Evolutionary conservation across 305 asterid genomes (phyloP), one percentile per base, ranked within the genome.

Genomic region (Solanum hybrid): DNA sequence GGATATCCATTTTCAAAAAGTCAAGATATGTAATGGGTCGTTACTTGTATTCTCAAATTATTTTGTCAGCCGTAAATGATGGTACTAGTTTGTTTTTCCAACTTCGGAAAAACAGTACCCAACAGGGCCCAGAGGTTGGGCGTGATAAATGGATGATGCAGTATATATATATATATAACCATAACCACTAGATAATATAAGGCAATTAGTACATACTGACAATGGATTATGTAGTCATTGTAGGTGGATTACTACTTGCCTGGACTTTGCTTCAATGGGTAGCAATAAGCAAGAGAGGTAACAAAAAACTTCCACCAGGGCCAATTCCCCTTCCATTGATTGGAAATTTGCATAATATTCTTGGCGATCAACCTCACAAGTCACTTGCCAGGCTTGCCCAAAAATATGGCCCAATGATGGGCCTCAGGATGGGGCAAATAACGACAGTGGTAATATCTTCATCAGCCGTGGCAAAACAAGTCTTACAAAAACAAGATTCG

Each of bases 271-370:
- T 91, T 90, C 93, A 91, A 22, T 92, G 91, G 1, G 92, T 94
- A 7, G 76, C 91, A 73, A 40, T 29, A 87, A 12, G 10, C 10
- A 12, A 87, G 4, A 64, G 84, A 40, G 27, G 91, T 19, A 87
- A 77, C 87, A 92, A 91, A 88, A 93, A 82, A n/a, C 93, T 92
- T 14, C 98, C 96, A 14, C 96, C 98, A 42, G 96, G 98, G 22
- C 98, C 97, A 19, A 81, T 90, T 31, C 94, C 94, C 45, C 90
- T 94, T 42, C 96, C 96, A 8, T 85, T 95, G 51, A 89, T 95
- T 89, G 98, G 95, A 17, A 95, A 90, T 91, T 94, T 95, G 90
- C 95, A 29, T 6, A 29, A 93, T 76, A n/a, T 93, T 69, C 93
- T 95, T 37, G 95, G 95, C 15, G 92, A 90, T 19, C 93, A 92